Evolutionary conservation across 1,284 basidiomycete species (phyloP), one percentile per base, ranked within the genome.

Genomic region (Trichosporon sp.): DNA sequence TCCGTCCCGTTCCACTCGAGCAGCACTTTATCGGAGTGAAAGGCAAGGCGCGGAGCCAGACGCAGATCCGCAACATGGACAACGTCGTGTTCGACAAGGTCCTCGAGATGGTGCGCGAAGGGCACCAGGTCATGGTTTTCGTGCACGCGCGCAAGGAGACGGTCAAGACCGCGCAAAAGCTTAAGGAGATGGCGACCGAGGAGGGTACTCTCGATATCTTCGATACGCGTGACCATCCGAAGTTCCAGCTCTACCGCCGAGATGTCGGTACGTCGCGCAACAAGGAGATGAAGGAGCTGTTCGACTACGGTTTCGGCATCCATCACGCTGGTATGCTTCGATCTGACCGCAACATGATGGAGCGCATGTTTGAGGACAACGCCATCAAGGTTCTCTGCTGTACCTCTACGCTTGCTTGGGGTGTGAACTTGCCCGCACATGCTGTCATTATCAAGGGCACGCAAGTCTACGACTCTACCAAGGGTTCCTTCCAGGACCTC

Each of bases 101-200:
- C 0, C 38, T 77, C 27, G 90, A 92, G 60, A 85, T 97, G 9
- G 91, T 97, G 15, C 86, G 85, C 64, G 88, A 90, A 76, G 95
- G 94, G 0, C 97, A 99, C 82, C 97, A 99, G 82, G 95, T 98
- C 69, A 99, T 99, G 96, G 94, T 99, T 0, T 99, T 99, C 78
- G 97, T 99, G 11, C 97, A 99, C 81, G 94, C 97, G 18, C 89
- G 97, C 31, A 99, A 98, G 83, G 97, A 99, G 78, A 99, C 97
- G 0, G 97, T 99, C 71, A 98, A 97, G 80, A 89, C 93, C 0
- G 95, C 95, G 0, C 85, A 90, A 77, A 88, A 87, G n/a, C 86
- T 99, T 15, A 89, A 90, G 69, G 97, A 99, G 73, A 87, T 91
- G 72, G 91, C 94, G 0, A 79, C 88, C 8, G 82, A 86, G 18